These are phyloP conservation scores for Pichia sp. DNA, from an alignment of 1,139 yeast genomes.

Conservation along the genomic window DNA sequence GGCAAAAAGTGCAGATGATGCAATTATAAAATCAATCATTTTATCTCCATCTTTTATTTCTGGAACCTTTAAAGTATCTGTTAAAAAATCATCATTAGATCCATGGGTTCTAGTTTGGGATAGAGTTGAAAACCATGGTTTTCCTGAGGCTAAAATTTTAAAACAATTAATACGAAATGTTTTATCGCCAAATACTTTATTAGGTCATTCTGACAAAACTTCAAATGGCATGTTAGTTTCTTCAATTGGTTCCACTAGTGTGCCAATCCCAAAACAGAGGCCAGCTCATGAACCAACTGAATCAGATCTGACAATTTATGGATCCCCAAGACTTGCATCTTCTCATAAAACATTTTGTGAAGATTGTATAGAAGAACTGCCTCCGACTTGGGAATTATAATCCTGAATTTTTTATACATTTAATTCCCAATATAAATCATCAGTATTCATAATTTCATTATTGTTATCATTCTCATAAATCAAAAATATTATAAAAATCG, in stretches of 20 bases:
- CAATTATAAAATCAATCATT: slow-evolving; percentile 44
- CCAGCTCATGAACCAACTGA: slow-evolving; percentile 3
- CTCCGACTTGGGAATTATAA: slow-evolving; percentile 26
- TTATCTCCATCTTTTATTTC: slow-evolving; percentile 42
- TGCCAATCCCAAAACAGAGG: not conserved
- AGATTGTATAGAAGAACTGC: slow-evolving; percentile 24
- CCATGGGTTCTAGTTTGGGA: slow-evolving; percentile 44
- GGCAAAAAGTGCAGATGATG: slow-evolving; percentile 10
- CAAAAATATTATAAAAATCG: slow-evolving; percentile 1
- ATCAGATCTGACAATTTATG: slow-evolving; percentile 5
- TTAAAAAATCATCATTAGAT: slow-evolving; percentile 25
- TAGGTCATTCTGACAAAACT: slow-evolving; percentile 42
- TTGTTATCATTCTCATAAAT: not conserved
- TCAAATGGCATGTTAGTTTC: slow-evolving; percentile 3
- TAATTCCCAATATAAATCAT: slow-evolving; percentile 1
- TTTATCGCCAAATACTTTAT: slow-evolving; percentile 38
- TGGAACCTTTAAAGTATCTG: slow-evolving; percentile 46
- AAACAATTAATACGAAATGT: slow-evolving; percentile 47
- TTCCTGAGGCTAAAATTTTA: slow-evolving; percentile 55
- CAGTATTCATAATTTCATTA: not conserved
- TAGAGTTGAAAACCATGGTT: slow-evolving; percentile 46
- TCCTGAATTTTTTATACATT: not conserved
- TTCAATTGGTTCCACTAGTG: not conserved
- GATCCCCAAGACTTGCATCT: slow-evolving; percentile 14
- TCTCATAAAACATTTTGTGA: slow-evolving; percentile 18